These are phyloP conservation scores for Gentiana dahurica DNA, from an alignment of 257 asterid species.

Conservation along the genomic window DNA sequence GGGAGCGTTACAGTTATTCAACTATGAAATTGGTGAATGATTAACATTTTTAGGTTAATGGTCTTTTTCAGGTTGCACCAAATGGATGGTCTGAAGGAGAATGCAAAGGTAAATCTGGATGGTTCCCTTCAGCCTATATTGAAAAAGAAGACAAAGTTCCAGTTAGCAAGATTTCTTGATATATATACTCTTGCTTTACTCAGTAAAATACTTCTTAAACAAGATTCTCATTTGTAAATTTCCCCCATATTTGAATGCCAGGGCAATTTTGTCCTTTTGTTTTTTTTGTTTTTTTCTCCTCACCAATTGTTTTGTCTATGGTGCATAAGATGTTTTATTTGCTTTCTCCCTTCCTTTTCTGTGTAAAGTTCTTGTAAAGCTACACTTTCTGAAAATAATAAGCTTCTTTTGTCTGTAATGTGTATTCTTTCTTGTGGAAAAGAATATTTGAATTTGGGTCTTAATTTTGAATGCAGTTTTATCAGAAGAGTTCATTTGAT, in stretches of 20 bases:
- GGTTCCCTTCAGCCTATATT: conserved; percentile 94
- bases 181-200: background rate
- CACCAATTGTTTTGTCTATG: too few relatives aligned
- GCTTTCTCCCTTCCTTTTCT: too few relatives aligned
- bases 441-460: too few relatives aligned
- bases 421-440: too few relatives aligned
- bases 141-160: conserved; percentile 35
- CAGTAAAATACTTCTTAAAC: background rate
- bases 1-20: background rate
- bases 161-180: conserved; percentile 24
- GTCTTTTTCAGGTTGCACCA: conserved; percentile 37
- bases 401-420: too few relatives aligned
- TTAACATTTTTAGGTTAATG: background rate
- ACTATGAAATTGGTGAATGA: background rate
- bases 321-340: too few relatives aligned
- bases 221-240: background rate
- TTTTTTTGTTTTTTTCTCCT: too few relatives aligned
- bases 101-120: conserved; percentile 73
- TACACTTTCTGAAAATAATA: too few relatives aligned
- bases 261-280: background rate
- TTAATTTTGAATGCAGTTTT: too few relatives aligned
- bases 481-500: too few relatives aligned
- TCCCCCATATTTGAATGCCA: conserved; percentile 1
- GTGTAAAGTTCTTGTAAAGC: too few relatives aligned
- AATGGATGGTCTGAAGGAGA: conserved; percentile 99